Conservation (phyloP, 2,329 filamentous ascomycete genomes). For the Aspergillus sp. region DNA sequence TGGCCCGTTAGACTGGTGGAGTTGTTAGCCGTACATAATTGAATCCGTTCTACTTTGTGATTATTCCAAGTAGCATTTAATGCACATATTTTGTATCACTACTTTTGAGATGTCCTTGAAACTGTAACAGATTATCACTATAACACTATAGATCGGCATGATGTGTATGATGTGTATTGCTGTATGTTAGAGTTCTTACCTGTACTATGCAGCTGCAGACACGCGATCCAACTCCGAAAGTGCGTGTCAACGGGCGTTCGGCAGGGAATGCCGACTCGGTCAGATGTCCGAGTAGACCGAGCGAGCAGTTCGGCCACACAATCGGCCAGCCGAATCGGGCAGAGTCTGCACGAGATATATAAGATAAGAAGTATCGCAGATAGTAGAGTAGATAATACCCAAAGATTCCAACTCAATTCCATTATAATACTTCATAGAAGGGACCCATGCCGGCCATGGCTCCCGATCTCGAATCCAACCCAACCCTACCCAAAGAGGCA, state of each 20-base stretch:
- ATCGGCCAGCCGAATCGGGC: constrained; percentile 19
- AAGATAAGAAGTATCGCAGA: constrained; percentile 17
- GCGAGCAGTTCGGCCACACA: constrained; percentile 17
- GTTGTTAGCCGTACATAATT: constrained; percentile 11
- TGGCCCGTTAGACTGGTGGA: background rate
- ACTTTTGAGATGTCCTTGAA: no score
- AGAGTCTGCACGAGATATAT: constrained; percentile 12
- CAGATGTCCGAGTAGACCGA: background rate
- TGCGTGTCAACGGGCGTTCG: background rate
- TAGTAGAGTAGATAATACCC: constrained; percentile 14
- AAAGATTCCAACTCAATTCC: background rate
- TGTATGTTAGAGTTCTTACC: no score
- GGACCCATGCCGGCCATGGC: constrained; percentile 18
- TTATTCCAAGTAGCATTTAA: constrained; percentile 1
- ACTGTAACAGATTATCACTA: no score
- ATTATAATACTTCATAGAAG: background rate
- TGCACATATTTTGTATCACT: background rate
- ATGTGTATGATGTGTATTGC: no score
- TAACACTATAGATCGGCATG: no score
- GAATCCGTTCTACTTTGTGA: constrained; percentile 6
- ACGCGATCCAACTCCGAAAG: background rate
- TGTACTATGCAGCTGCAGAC: background rate
- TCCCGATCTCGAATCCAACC: constrained; percentile 20
- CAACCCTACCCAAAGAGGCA: background rate
- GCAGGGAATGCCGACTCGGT: background rate